These are phyloP conservation scores for Eimeria mitis DNA, from an alignment of 169 alveolate species.

Conservation along the genomic window DNA sequence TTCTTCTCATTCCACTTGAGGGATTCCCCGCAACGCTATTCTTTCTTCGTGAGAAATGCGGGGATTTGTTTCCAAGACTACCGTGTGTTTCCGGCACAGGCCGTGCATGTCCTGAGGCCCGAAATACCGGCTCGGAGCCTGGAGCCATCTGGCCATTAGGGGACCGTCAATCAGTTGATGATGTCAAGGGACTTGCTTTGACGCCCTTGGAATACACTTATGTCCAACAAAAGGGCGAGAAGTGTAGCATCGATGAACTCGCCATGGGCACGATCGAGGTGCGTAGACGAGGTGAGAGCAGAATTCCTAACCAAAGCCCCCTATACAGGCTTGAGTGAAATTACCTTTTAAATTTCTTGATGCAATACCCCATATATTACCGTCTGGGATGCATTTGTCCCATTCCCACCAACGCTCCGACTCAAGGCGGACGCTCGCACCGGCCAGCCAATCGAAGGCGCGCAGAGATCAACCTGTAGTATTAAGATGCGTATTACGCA, in stretches of 20 bases:
- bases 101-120: slow-evolving; percentile 23
- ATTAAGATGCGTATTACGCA: neutral
- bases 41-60: neutral
- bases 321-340: neutral
- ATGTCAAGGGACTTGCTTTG: neutral
- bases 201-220: neutral
- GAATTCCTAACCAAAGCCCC: neutral
- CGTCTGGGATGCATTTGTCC: neutral
- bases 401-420: neutral
- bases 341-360: neutral
- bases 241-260: slow-evolving; percentile 8
- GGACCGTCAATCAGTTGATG: neutral
- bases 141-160: slow-evolving; percentile 15
- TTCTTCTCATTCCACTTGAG: slow-evolving; percentile 5
- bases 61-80: neutral
- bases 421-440: slow-evolving; percentile 23
- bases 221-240: neutral
- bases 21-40: neutral
- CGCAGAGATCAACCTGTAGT: neutral
- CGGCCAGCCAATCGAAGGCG: slow-evolving; percentile 11
- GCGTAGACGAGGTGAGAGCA: neutral
- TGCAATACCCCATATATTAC: neutral
- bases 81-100: slow-evolving; percentile 8
- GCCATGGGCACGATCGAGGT: slow-evolving; percentile 34
- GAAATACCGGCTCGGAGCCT: neutral